Percentiles rank a stretch among this genome's conserved stretches.
Conservation (phyloP, 2,329 filamentous ascomycete genomes). For the Diaporthe caulivora region DNA sequence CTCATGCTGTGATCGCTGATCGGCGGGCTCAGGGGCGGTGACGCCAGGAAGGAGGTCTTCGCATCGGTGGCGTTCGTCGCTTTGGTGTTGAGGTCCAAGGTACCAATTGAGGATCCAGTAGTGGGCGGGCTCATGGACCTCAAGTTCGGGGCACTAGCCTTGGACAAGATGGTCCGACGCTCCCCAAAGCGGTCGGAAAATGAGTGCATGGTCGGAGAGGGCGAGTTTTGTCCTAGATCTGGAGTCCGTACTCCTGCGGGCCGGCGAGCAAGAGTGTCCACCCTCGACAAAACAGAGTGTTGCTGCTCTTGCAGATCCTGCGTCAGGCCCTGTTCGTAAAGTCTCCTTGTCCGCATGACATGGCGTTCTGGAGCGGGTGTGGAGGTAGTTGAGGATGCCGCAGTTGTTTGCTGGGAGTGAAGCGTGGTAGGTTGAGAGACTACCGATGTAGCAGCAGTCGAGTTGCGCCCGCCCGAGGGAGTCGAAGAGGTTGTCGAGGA, state of each 20-base stretch:
- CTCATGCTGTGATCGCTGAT: conserved; percentile 73
- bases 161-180: conserved; percentile 60
- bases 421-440: conserved; percentile 76
- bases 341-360: conserved; percentile 76
- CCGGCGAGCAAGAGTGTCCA: conserved; percentile 82
- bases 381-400: conserved; percentile 52
- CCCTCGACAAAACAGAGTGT: conserved; percentile 78
- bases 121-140: conserved; percentile 66
- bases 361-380: conserved; percentile 69
- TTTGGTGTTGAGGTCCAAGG: conserved; percentile 48
- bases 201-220: conserved; percentile 59
- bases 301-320: conserved; percentile 87
- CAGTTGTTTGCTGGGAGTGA: conserved; percentile 53
- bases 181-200: conserved; percentile 61
- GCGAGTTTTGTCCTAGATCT: conserved; percentile 57
- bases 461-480: conserved; percentile 77
- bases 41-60: conserved; percentile 49
- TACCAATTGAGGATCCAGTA: conserved; percentile 52
- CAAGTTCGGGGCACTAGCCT: conserved; percentile 78
- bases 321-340: conserved; percentile 87
- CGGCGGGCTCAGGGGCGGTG: conserved; percentile 69
- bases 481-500: conserved; percentile 84
- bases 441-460: conserved; percentile 89
- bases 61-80: conserved; percentile 52
- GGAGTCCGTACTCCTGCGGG: conserved; percentile 61